Percentiles rank a stretch among this genome's conserved stretches.
phyloP scores from a whole-genome alignment of 257 asterid species.

The Solanum chmielewskii region DNA sequence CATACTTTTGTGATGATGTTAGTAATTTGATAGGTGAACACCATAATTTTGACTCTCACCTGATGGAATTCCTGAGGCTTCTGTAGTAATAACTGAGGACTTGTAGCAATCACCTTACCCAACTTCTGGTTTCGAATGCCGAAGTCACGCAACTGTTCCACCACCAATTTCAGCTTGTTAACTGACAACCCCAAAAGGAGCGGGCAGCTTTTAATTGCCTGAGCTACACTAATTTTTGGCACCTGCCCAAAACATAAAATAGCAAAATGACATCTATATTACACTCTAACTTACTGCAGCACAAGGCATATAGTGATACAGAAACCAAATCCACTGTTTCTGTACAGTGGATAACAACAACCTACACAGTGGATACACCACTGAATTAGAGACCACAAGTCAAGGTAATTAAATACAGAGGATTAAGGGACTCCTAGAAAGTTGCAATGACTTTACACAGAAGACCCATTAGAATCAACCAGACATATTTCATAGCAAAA shows the following conservation, averaged over 20 bases:
- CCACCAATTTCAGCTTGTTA: constrained; percentile 52
- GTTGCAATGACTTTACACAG: not conserved
- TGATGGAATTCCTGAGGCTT: constrained; percentile 67
- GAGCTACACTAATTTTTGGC: constrained; percentile 39
- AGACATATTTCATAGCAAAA: not conserved
- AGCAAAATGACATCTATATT: not conserved
- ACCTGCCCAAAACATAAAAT: constrained; percentile 36
- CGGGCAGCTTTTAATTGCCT: constrained; percentile 66
- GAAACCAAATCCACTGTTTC: not conserved
- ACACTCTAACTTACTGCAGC: not conserved
- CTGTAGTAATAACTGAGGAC: constrained; percentile 76
- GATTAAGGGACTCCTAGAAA: not conserved
- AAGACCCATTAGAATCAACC: not conserved
- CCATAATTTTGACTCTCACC: constrained; percentile 31
- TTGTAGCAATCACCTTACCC: constrained; percentile 62
- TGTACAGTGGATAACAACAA: not conserved
- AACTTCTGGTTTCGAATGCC: constrained; percentile 43
- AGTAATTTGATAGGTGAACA: not conserved
- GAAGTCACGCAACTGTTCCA: constrained; percentile 36
- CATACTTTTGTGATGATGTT: not conserved
- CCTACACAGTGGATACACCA: not conserved
- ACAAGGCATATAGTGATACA: not conserved
- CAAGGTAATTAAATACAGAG: not conserved
- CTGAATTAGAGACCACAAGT: not conserved
- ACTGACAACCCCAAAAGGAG: constrained; percentile 70